phyloP scores from a whole-genome alignment of 352 stramenopile genomes.

The Pythium brachiatum region DNA sequence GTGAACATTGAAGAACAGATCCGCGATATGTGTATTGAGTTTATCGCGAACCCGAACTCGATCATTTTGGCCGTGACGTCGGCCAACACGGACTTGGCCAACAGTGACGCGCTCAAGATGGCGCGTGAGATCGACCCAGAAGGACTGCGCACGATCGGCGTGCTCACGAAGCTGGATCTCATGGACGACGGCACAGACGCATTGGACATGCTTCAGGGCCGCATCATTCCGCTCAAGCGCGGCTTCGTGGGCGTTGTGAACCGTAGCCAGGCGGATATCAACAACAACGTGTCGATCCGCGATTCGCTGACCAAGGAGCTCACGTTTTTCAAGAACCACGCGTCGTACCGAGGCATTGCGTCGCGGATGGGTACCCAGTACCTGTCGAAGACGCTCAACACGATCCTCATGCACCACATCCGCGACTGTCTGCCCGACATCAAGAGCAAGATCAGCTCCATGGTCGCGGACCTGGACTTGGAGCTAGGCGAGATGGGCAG shows the following conservation, averaged over 20 bases:
- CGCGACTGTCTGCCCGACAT: conserved; percentile 98
- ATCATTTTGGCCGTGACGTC: conserved; percentile 99
- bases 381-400: conserved; percentile 96
- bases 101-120: conserved; percentile 98
- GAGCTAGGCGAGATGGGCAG: conserved; percentile 96
- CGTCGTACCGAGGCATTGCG: conserved; percentile 91
- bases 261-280: conserved; percentile 98
- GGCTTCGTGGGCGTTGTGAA: conserved; percentile 99
- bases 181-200: conserved; percentile 99
- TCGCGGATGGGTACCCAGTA: conserved; percentile 96
- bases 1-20: conserved; percentile 99
- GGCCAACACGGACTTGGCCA: conserved; percentile 99
- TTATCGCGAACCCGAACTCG: conserved; percentile 98
- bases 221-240: conserved; percentile 95
- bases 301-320: conserved; percentile 95
- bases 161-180: conserved; percentile 99
- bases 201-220: conserved; percentile 94
- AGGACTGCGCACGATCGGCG: conserved; percentile 97
- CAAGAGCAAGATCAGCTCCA: conserved; percentile 96
- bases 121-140: conserved; percentile 90
- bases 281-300: conserved; percentile 93
- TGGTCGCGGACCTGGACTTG: conserved; percentile 93
- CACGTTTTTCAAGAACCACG: conserved; percentile 97
- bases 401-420: conserved; percentile 99
- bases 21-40: conserved; percentile 98